phyloP scores from a whole-genome alignment of 2,329 filamentous ascomycete genomes.

The Arthrinium phaeospermum region DNA sequence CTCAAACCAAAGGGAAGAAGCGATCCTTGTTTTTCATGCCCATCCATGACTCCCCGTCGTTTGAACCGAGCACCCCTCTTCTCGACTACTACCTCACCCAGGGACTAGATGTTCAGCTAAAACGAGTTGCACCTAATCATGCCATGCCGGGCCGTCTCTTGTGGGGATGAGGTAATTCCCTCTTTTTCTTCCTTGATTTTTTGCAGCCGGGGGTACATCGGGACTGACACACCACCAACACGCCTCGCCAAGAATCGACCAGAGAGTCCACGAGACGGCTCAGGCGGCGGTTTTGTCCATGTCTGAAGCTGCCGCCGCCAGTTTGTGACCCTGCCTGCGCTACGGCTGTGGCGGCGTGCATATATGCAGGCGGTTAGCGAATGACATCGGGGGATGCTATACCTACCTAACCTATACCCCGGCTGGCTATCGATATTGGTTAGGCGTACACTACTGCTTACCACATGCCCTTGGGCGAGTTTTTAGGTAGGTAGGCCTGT shows the following conservation, averaged over 20 bases:
- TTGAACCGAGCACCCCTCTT: neutral
- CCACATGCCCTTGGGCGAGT: neutral
- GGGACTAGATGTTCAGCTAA: neutral
- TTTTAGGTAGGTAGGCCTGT: neutral
- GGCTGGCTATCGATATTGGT: neutral
- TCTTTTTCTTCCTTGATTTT: neutral
- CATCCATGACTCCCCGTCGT: neutral
- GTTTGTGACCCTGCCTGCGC: neutral
- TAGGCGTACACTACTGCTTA: neutral
- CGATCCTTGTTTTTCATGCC: neutral
- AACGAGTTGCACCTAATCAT: slow-evolving; percentile 8
- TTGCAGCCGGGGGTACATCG: neutral
- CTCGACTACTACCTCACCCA: neutral
- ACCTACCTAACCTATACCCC: neutral
- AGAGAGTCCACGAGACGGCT: neutral
- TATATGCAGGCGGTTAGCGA: neutral
- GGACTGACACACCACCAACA: neutral
- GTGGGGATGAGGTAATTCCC: slow-evolving; percentile 8
- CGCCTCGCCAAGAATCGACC: neutral
- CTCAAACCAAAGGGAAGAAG: neutral
- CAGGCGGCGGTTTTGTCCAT: neutral
- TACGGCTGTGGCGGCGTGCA: neutral
- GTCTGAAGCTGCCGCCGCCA: neutral
- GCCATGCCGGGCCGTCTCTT: neutral
- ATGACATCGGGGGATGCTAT: neutral